A percentile compares a stretch with the other conserved stretches of the same genome.
phyloP scores from a whole-genome alignment of 371 early-diverging fungal genomes.

The Synchytrium microbalum region DNA sequence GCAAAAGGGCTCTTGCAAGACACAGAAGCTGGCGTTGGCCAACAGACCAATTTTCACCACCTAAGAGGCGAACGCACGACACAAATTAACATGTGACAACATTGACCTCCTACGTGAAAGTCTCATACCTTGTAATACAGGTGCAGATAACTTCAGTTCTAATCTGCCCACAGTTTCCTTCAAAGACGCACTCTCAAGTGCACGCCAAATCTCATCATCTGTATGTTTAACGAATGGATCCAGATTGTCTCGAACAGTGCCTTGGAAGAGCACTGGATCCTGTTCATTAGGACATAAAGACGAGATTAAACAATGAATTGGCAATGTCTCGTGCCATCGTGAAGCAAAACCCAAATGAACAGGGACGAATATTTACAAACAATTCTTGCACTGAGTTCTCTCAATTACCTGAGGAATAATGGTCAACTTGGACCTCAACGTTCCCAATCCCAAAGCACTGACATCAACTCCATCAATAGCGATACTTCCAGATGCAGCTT shows the following conservation, averaged over 20 bases:
- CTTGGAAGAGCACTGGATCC: slow-evolving; percentile 29
- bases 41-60: slow-evolving; percentile 72
- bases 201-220: slow-evolving; percentile 78
- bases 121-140: slow-evolving; percentile 21
- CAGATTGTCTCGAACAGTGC: slow-evolving; percentile 53
- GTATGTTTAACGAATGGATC: slow-evolving; percentile 68
- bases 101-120: background rate
- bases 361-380: too few species aligned
- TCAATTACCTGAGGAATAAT: slow-evolving; percentile 97
- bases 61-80: background rate
- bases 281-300: background rate
- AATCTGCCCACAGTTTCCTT: slow-evolving; percentile 52
- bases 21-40: slow-evolving; percentile 70
- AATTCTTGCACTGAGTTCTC: background rate
- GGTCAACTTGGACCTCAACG: slow-evolving; percentile 49
- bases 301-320: slow-evolving; percentile 4
- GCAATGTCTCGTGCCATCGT: too few species aligned
- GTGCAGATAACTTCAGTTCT: slow-evolving; percentile 51
- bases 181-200: slow-evolving; percentile 65
- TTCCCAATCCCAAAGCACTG: slow-evolving; percentile 60
- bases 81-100: slow-evolving; percentile 13
- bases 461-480: slow-evolving; percentile 81
- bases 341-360: too few species aligned
- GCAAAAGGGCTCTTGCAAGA: slow-evolving; percentile 35
- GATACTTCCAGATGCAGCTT: slow-evolving; percentile 67